These are phyloP conservation scores for Fraxinus pennsylvanica DNA, from an alignment of 257 asterid species.

Conservation along the genomic window DNA sequence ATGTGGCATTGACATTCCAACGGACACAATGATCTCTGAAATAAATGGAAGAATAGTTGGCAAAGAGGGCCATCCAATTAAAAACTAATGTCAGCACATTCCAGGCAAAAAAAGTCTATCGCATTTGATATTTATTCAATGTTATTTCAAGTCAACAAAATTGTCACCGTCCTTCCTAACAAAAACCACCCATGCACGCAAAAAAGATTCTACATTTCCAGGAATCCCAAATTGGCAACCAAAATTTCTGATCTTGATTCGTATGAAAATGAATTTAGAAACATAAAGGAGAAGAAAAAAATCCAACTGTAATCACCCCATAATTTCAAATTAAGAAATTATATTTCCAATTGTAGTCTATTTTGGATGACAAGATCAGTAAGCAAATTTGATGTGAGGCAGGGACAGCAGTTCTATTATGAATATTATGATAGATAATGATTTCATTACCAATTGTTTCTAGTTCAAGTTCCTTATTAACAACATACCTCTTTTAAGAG, in stretches of 20 bases:
- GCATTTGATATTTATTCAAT: not conserved
- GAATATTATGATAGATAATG: not conserved
- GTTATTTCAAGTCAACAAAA: conserved; percentile 1
- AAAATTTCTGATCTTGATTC: no score
- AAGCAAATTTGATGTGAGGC: not conserved
- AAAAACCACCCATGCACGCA: no score
- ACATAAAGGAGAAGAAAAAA: not conserved
- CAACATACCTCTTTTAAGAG: not conserved
- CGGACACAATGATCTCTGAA: conserved; percentile 88
- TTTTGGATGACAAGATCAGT: not conserved
- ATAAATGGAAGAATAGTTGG: conserved; percentile 20
- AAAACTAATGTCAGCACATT: not conserved
- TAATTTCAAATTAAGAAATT: not conserved
- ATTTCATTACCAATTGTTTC: not conserved
- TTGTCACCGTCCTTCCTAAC: not conserved
- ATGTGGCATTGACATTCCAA: conserved; percentile 93
- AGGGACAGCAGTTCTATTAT: not conserved
- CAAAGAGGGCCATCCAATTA: not conserved
- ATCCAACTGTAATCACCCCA: not conserved
- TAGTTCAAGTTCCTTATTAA: not conserved
- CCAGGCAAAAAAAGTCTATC: not conserved
- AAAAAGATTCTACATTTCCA: no score
- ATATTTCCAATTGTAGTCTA: not conserved
- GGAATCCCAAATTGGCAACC: no score
- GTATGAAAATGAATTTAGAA: no score